These are phyloP conservation scores for Lentinula guzmanii DNA, from an alignment of 768 basidiomycete species.

Conservation along the genomic window DNA sequence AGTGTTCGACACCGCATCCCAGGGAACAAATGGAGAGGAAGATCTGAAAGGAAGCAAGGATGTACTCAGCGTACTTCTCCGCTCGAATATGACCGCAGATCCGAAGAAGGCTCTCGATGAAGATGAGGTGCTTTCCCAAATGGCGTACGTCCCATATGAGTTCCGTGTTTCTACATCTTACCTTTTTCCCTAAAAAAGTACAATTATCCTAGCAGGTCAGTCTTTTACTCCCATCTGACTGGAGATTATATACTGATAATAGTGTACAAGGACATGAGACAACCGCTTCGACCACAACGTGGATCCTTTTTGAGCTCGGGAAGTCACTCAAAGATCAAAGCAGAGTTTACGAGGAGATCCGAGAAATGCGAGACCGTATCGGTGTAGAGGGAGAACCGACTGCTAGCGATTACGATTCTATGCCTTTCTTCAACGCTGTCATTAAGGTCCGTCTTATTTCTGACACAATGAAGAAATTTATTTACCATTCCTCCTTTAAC, in stretches of 20 bases:
- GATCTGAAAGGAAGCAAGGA: neutral
- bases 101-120: slow-evolving; percentile 35
- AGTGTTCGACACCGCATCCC: neutral
- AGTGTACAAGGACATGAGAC: slow-evolving; percentile 39
- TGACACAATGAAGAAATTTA: neutral
- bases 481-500: neutral
- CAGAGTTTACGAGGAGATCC: slow-evolving; percentile 55
- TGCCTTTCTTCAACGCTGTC: slow-evolving; percentile 21
- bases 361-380: slow-evolving; percentile 12
- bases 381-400: slow-evolving; percentile 12
- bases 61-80: slow-evolving; percentile 21
- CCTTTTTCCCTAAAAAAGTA: slow-evolving; percentile 13
- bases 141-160: slow-evolving; percentile 20
- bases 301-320: slow-evolving; percentile 59
- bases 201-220: slow-evolving; percentile 39
- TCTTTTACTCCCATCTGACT: neutral
- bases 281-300: slow-evolving; percentile 44
- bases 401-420: slow-evolving; percentile 23
- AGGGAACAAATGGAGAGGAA: neutral
- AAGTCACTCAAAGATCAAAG: slow-evolving; percentile 52
- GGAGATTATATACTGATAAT: neutral
- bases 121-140: slow-evolving; percentile 44
- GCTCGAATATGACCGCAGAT: slow-evolving; percentile 47
- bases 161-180: neutral
- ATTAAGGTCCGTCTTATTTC: slow-evolving; percentile 14